Base-by-base conservation (phyloP, 257 asterid genomes). In the Capsicum pubescens region DNA sequence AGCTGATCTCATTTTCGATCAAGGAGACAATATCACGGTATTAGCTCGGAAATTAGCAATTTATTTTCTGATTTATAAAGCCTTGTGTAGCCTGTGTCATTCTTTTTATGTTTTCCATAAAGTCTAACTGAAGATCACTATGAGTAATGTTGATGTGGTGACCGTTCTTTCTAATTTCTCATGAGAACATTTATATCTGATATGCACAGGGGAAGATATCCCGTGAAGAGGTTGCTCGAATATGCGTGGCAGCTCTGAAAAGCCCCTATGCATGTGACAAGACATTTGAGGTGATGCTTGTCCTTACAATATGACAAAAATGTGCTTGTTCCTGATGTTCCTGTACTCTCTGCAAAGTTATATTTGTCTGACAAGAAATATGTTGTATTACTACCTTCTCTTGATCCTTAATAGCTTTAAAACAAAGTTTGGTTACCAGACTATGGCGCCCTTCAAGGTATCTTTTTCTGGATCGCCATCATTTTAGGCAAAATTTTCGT, bases 11-110 rank as follows among this genome's bases (percentile, higher is more conserved):
- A 89, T 94, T 56, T 94, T 95, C 79, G 99, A 94, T 15, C 98
- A 95, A 89, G 99, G 98, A 82, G 99, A 96, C 90, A 92, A 93
- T 86, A 96, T 94, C 79, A 96, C 98, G 83, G 98, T 96, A 93
- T 21, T 26, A 39, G 17, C 77, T 50, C 42, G 10, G 19, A 5
- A 32, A 15, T 82, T 54, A 54, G 56, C 11, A 35, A 42, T 13
- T 82, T n/a, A 64, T 15, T 82, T 63, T 82, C 32, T 82, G 48
- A 46, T 48, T 64, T 66, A 82, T 16, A 0, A 42, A 50, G 14
- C 35, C 58, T 78, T 64, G 60, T 59, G 82, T 46, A 76, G 63
- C 44, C 81, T 14, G 63, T 76, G 6, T 76, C 26, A 14, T 52
- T 14, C 63, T 52, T 52, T 50, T 19, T 76, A 26, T 14, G 13